Evolutionary conservation across 768 basidiomycete species (phyloP).

Genomic region (Lyophyllum atratum): DNA sequence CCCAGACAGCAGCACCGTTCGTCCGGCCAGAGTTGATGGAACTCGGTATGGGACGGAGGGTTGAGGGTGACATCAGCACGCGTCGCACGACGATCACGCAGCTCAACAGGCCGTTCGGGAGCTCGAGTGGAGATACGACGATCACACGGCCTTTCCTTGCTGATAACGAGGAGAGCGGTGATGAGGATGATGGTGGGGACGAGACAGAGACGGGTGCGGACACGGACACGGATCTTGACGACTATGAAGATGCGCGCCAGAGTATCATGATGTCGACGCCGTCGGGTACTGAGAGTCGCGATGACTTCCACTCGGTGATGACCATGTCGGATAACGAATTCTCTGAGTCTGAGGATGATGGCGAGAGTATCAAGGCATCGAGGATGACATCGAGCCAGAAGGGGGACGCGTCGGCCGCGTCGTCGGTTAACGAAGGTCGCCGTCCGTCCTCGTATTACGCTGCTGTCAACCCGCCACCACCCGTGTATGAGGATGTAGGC

Average conservation of each 20-base stretch:
- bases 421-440: constrained; percentile 23
- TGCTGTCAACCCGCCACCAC: constrained; percentile 24
- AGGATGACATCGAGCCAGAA: constrained; percentile 34
- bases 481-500: constrained; percentile 56
- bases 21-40: constrained; percentile 15
- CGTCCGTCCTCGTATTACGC: constrained; percentile 37
- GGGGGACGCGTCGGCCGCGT: constrained; percentile 30
- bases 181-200: constrained; percentile 45
- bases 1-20: constrained; percentile 21
- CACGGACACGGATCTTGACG: constrained; percentile 67
- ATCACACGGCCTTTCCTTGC: constrained; percentile 42
- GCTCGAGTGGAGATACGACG: constrained; percentile 39
- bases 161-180: constrained; percentile 25
- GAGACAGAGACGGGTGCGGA: constrained; percentile 72
- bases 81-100: constrained; percentile 53
- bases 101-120: constrained; percentile 36
- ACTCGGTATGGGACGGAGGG: constrained; percentile 15
- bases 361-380: constrained; percentile 79
- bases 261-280: constrained; percentile 67
- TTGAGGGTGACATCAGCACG: constrained; percentile 6
- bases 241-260: constrained; percentile 80
- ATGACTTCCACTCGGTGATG: constrained; percentile 78
- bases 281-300: constrained; percentile 51
- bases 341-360: constrained; percentile 56
- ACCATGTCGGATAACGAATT: constrained; percentile 72